Conservation (phyloP, 345 rosid species). For the Eucalyptus decipiens region DNA sequence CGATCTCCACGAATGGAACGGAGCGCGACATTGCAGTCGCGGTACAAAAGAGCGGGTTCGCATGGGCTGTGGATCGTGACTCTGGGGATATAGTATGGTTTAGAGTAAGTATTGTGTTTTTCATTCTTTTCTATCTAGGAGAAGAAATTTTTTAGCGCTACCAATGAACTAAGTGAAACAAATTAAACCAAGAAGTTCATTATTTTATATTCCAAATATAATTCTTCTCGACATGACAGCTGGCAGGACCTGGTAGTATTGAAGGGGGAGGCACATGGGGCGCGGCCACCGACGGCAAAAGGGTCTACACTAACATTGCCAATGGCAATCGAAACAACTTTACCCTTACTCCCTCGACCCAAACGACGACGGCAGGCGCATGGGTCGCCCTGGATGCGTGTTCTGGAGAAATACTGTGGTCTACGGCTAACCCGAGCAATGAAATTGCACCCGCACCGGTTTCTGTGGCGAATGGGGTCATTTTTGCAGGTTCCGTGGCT, state of each 20-base stretch:
- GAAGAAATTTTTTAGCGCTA: background rate
- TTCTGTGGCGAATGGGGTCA: background rate
- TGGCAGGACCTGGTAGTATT: constrained; percentile 21
- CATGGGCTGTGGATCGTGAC: constrained; percentile 37
- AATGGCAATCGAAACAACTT: constrained; percentile 10
- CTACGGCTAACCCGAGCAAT: constrained; percentile 33
- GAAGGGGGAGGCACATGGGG: constrained; percentile 26
- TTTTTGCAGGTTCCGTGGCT: constrained; percentile 24
- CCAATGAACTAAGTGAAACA: background rate
- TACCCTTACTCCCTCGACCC: constrained; percentile 19
- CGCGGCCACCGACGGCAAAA: constrained; percentile 21
- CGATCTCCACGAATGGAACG: background rate
- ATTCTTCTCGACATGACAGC: background rate
- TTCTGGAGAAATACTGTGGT: constrained; percentile 17
- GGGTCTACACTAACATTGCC: constrained; percentile 24
- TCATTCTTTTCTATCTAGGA: background rate
- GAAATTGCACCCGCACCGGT: constrained; percentile 19
- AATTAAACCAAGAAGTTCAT: background rate
- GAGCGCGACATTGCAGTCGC: constrained; percentile 9
- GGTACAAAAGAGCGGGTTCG: background rate
- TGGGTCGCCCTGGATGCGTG: constrained; percentile 30
- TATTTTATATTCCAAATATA: background rate
- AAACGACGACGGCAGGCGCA: constrained; percentile 25
- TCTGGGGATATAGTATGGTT: constrained; percentile 24
- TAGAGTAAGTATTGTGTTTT: background rate